Base-by-base conservation (phyloP, 2,329 filamentous ascomycete species). In the Neofusicoccum parvum region DNA sequence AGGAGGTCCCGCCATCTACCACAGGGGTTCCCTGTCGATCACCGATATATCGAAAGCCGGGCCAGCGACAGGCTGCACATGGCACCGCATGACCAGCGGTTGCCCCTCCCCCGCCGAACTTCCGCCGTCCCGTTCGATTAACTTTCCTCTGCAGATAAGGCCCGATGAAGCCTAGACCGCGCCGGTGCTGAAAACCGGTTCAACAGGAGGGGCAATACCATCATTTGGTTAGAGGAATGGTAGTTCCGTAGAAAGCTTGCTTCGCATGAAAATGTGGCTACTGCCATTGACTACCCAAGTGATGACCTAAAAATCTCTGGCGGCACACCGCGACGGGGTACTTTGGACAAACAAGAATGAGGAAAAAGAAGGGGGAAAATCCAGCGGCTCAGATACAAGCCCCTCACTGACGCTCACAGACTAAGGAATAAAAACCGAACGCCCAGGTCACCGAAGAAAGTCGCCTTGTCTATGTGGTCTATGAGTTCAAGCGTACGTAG, bases 401-500 rank as follows among this genome's bases (percentile, higher is more conserved):
- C 37, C 23, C 14, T 37, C 39, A 53, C 32, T 20, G 10, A 58
- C 41, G 54, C 54, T 27, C 20, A 34, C 41, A 32, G 39, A n/a
- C 39, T 17, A 17, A 14, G 32, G 39, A 46, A 43, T 23, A 41
- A n/a, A 32, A 46, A 45, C 54, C 54, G 45, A 58, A 58, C 41
- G 39, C 39, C 54, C 39, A 32, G n/a, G 10, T 32, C 14, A 17
- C 23, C 23, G 23, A 23, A 34, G 34, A 58, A 58, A 11, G 54
- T 58, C 23, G 41, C 54, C 15, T 39, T 39, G 11, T 58, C 54
- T 58, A 58, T n/a, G 11, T 58, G 9, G 36, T 64, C 62, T 64
- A 64, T 49, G 49, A 54, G 66, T 79, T 80, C 66, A 81, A 70
- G 65, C 75, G 78, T 65, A 81, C 79, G 59, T 80, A 80, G 65